Evolutionary conservation across 108 stramenopile species (phyloP).

Genomic region (Cyclostephanos tholiformis): DNA sequence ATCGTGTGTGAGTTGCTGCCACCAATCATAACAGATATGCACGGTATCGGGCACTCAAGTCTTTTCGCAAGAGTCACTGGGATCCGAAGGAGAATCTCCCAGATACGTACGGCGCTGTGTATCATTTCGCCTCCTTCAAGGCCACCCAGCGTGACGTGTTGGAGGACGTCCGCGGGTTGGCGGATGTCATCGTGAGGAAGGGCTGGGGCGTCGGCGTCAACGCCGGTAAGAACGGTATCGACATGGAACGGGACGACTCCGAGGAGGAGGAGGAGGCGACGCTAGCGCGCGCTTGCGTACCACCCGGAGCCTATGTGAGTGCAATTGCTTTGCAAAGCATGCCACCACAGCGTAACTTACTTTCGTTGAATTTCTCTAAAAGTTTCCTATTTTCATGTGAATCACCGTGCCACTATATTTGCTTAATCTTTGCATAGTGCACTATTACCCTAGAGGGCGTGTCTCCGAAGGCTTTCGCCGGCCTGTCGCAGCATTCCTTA

Average conservation of each 20-base stretch:
- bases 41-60: constrained; percentile 93
- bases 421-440: too few relatives aligned
- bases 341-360: too few relatives aligned
- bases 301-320: constrained; percentile 91
- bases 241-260: constrained; percentile 39
- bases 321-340: too few relatives aligned
- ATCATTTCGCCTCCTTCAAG: constrained; percentile 89
- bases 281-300: constrained; percentile 77
- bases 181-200: constrained; percentile 55
- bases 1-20: not conserved
- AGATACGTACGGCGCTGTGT: constrained; percentile 91
- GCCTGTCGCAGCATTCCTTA: constrained; percentile 53
- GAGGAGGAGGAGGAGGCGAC: constrained; percentile 73
- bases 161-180: constrained; percentile 71
- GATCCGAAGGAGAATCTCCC: constrained; percentile 98
- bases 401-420: too few relatives aligned
- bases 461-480: constrained; percentile 44
- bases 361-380: too few relatives aligned
- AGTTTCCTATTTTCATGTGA: too few relatives aligned
- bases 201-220: constrained; percentile 36
- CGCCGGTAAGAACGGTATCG: constrained; percentile 7
- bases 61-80: constrained; percentile 94
- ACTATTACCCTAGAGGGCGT: constrained; percentile 82
- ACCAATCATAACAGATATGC: constrained; percentile 59
- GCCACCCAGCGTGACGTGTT: constrained; percentile 82